Base-by-base conservation (phyloP, 345 rosid species). In the Melastoma malabathricum region DNA sequence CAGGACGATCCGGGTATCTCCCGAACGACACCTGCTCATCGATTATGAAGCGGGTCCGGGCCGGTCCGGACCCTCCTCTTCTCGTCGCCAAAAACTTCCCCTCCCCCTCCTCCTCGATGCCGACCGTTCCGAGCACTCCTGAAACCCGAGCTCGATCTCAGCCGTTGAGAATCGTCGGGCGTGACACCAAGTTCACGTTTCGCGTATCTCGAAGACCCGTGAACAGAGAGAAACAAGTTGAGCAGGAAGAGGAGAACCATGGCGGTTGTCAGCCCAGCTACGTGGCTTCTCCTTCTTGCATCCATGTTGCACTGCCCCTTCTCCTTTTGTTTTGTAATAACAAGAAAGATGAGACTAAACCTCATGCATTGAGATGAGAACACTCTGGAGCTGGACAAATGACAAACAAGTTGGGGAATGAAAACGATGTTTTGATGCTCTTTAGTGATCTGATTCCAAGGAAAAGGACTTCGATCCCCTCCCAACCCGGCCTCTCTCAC, bases 21-120 rank as follows among this genome's bases (percentile, higher is more conserved):
- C 25, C 25, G 25, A 22, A 22, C 25, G 25, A 22, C 25, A 22
- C 25, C 25, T 22, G 25, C 15, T 53, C 52, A 73, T 66, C 86
- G 69, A 53, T 80, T 80, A 58, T 80, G 86, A 41, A 80, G 72
- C 57, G 86, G 86, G 53, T 80, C 76, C 47, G 86, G 80, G 58
- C 86, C 86, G 43, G 82, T 80, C 54, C 61, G 41, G 63, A 80
- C 63, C 65, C 56, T 80, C 57, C 86, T 80, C 76, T 72, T 68
- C 43, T 74, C 78, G 54, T 58, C 76, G 17, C 56, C 71, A 52
- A 74, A 69, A 65, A 53, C 15, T 25, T 51, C 62, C 51, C 57
- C 73, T 31, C 54, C 64, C n/a, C 43, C 60, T 54, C 56, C 57
- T 20, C 39, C 66, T 19, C 14, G 39, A 43, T 22, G 16, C 3